phyloP scores from a whole-genome alignment of 768 basidiomycete genomes.

The Paxillus ammoniavirescens region DNA sequence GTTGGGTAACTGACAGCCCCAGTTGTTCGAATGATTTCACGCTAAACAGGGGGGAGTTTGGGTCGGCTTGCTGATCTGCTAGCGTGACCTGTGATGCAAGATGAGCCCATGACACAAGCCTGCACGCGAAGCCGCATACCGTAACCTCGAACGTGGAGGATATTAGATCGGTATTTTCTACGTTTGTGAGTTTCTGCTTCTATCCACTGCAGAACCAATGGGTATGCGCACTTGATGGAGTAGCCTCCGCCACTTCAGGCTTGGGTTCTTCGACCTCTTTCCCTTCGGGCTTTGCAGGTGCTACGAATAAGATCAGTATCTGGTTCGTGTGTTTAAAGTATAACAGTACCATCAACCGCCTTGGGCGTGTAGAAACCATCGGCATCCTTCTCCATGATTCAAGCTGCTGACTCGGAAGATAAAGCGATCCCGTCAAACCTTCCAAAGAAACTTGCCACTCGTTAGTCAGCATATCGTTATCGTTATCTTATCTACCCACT shows the following conservation, averaged over 20 bases:
- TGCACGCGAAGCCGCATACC: constrained; percentile 40
- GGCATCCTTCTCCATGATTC: constrained; percentile 67
- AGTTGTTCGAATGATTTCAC: constrained; percentile 95
- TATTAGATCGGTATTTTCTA: constrained; percentile 57
- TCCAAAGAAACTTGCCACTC: too few relatives aligned
- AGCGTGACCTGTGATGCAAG: constrained; percentile 72
- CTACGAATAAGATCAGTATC: constrained; percentile 13
- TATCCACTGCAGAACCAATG: background rate
- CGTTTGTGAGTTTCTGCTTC: background rate
- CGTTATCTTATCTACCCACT: background rate
- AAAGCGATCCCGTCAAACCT: background rate
- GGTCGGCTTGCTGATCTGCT: constrained; percentile 93
- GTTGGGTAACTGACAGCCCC: constrained; percentile 66
- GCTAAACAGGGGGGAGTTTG: constrained; percentile 93
- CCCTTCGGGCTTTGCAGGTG: constrained; percentile 21
- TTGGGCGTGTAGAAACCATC: constrained; percentile 75
- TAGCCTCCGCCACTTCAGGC: constrained; percentile 16
- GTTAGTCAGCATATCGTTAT: constrained; percentile 22
- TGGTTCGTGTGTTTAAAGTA: background rate
- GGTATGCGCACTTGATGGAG: constrained; percentile 22
- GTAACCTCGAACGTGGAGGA: constrained; percentile 82
- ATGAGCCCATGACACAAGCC: constrained; percentile 2
- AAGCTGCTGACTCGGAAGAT: constrained; percentile 3
- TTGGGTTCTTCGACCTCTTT: constrained; percentile 26
- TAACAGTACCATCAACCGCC: constrained; percentile 37